A percentile compares a stretch with the other conserved stretches of the same genome.
Conservation (phyloP, 352 stramenopile species). For the Paralagenidium karlingii region DNA sequence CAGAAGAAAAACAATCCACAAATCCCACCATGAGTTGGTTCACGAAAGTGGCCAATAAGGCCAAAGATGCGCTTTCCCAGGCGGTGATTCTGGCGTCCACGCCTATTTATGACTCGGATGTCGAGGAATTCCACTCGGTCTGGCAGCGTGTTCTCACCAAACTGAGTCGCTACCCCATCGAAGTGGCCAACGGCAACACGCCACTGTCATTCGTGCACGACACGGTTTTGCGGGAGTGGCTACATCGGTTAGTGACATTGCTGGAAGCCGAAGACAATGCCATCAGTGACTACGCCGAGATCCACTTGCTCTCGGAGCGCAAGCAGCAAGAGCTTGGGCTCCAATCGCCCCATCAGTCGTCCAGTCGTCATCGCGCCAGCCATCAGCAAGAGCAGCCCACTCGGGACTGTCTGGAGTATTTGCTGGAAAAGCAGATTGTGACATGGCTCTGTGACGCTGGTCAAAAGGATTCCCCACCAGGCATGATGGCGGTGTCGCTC, state of each 20-base stretch:
- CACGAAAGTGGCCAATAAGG: conserved; percentile 58
- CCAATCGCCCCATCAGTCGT: no score
- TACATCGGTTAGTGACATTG: conserved; percentile 77
- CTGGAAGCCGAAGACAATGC: conserved; percentile 78
- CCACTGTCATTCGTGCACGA: not conserved
- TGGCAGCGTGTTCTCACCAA: conserved; percentile 69
- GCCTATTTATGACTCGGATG: conserved; percentile 69
- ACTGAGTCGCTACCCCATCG: conserved; percentile 55
- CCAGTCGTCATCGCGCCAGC: conserved; percentile 7
- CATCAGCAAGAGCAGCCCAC: conserved; percentile 8
- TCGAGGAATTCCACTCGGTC: conserved; percentile 77
- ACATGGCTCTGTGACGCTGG: conserved; percentile 65
- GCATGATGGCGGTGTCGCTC: conserved; percentile 77
- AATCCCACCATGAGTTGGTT: conserved; percentile 53
- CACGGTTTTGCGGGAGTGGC: conserved; percentile 27
- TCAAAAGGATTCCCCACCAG: conserved; percentile 46
- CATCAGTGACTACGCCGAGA: conserved; percentile 39
- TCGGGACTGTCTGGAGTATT: conserved; percentile 69
- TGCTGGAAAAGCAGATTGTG: conserved; percentile 76
- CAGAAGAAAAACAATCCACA: not conserved
- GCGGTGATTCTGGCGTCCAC: conserved; percentile 65
- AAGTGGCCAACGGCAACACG: conserved; percentile 47
- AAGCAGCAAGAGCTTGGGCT: conserved; percentile 9
- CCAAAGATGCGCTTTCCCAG: conserved; percentile 57
- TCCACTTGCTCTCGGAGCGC: conserved; percentile 21